Evolutionary conservation across 345 rosid genomes (phyloP).

Genomic region (Aquilaria yunnanensis): DNA sequence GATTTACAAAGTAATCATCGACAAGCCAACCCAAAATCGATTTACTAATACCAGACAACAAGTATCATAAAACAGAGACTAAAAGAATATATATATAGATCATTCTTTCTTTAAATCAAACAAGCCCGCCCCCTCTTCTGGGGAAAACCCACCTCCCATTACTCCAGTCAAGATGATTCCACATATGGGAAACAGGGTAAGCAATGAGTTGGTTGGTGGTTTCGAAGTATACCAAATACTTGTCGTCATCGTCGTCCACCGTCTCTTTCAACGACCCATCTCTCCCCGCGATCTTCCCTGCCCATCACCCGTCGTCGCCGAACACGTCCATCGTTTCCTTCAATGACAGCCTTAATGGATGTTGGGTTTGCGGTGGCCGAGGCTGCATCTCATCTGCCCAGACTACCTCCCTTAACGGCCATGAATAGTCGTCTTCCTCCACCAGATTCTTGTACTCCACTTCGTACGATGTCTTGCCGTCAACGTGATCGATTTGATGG

Average conservation of each 20-base stretch:
- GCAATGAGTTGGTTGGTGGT: background rate
- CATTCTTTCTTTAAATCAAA: too few species aligned
- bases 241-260: too few species aligned
- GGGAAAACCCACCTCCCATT: background rate
- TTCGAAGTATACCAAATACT: slow-evolving; percentile 5
- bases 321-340: slow-evolving; percentile 1
- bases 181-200: background rate
- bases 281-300: slow-evolving; percentile 1
- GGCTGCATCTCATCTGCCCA: slow-evolving; percentile 5
- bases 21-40: too few species aligned
- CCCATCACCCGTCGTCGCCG: slow-evolving; percentile 11
- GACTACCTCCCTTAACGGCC: background rate
- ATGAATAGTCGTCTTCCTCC: background rate
- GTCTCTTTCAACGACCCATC: background rate
- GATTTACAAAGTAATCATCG: too few species aligned
- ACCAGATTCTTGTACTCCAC: slow-evolving; percentile 6
- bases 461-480: background rate
- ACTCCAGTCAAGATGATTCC: slow-evolving; percentile 2
- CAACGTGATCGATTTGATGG: too few species aligned
- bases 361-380: background rate
- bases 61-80: too few species aligned
- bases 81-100: too few species aligned
- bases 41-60: too few species aligned
- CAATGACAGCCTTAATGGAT: background rate
- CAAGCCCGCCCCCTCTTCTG: background rate